phyloP scores from a whole-genome alignment of 441 rosid species.

The Sinapis alba region DNA sequence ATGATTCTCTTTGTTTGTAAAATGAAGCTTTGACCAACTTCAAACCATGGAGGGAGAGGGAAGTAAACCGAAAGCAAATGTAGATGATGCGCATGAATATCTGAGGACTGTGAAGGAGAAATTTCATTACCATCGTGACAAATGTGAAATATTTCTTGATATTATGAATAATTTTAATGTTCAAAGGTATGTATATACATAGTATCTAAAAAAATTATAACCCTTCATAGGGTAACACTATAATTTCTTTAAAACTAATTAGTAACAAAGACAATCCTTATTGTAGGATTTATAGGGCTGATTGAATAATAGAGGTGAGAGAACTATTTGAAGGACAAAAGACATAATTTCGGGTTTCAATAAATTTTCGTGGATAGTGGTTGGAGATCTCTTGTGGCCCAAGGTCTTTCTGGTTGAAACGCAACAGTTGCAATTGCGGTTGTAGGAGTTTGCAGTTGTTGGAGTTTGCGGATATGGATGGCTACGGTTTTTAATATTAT shows the following conservation, averaged over 20 bases:
- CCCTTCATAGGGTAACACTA: background rate
- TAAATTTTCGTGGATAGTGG: background rate
- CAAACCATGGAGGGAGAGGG: slow-evolving; percentile 51
- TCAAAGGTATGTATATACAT: slow-evolving; percentile 7
- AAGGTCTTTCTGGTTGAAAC: too few relatives aligned
- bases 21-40: slow-evolving; percentile 67
- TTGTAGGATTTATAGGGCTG: background rate
- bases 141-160: slow-evolving; percentile 70
- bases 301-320: background rate
- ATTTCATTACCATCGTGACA: slow-evolving; percentile 68
- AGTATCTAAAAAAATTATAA: background rate
- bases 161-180: slow-evolving; percentile 80
- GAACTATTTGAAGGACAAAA: background rate
- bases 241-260: too few relatives aligned
- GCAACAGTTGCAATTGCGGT: too few relatives aligned
- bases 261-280: too few relatives aligned
- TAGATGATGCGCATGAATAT: slow-evolving; percentile 78
- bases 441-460: too few relatives aligned
- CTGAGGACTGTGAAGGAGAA: slow-evolving; percentile 69
- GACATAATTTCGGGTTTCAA: background rate
- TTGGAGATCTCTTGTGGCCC: too few relatives aligned
- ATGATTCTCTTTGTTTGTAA: slow-evolving; percentile 23
- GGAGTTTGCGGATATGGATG: too few relatives aligned
- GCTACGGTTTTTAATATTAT: too few relatives aligned
- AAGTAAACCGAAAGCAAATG: slow-evolving; percentile 56